Evolutionary conservation across 768 basidiomycete genomes (phyloP).

Genomic region (Pleurotus giganteus): DNA sequence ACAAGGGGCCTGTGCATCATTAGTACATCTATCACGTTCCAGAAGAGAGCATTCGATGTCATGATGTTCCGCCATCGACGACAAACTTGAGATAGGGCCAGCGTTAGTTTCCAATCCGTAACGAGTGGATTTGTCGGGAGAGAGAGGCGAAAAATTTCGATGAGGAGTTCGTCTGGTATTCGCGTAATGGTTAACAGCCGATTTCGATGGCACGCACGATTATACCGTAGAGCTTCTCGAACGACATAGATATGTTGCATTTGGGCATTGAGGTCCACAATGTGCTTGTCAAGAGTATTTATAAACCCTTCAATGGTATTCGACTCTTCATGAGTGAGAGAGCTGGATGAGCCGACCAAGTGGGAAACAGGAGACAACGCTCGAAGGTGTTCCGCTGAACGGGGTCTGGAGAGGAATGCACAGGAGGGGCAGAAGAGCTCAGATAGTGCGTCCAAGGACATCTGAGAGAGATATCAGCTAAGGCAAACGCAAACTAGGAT

Average conservation of each 20-base stretch:
- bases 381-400: too few relatives aligned
- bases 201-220: background rate
- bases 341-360: background rate
- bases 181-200: background rate
- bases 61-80: background rate
- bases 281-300: background rate
- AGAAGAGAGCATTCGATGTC: background rate
- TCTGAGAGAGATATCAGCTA: too few relatives aligned
- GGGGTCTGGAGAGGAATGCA: too few relatives aligned
- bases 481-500: too few relatives aligned
- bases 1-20: background rate
- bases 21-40: background rate
- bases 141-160: background rate
- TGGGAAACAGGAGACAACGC: background rate
- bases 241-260: background rate
- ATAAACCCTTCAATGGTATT: background rate
- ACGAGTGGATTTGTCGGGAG: background rate
- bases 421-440: too few relatives aligned
- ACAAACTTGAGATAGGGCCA: background rate
- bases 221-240: background rate
- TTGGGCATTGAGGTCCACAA: background rate
- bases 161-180: background rate
- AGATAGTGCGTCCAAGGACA: too few relatives aligned
- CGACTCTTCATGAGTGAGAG: background rate
- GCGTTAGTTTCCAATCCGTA: background rate